These are phyloP conservation scores for Gymnopilus junonius DNA, from an alignment of 768 basidiomycete species.

Conservation along the genomic window DNA sequence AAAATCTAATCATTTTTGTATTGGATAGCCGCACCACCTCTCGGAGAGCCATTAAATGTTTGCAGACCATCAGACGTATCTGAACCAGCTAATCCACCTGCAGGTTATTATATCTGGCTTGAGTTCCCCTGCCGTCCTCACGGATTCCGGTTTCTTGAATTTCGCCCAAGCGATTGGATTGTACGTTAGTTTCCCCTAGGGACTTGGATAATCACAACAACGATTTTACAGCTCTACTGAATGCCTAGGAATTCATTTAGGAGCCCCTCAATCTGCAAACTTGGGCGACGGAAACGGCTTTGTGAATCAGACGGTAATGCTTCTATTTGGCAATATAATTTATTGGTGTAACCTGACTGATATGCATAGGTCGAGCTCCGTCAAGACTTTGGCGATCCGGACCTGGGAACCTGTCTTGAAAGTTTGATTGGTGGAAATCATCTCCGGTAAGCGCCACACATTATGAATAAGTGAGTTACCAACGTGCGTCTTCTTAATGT, in stretches of 20 bases:
- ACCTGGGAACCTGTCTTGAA: slow-evolving; percentile 74
- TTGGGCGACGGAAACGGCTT: slow-evolving; percentile 80
- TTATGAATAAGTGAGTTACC: neutral
- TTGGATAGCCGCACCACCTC: slow-evolving; percentile 33
- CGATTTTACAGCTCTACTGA: slow-evolving; percentile 49
- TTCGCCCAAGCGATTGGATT: slow-evolving; percentile 67
- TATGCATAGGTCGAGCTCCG: slow-evolving; percentile 61
- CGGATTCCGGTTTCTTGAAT: slow-evolving; percentile 57
- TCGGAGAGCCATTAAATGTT: slow-evolving; percentile 58
- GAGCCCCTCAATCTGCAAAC: slow-evolving; percentile 69
- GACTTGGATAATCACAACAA: neutral
- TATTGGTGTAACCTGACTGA: neutral
- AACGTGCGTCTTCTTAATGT: slow-evolving; percentile 8
- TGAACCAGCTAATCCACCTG: slow-evolving; percentile 30
- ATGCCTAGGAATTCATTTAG: slow-evolving; percentile 75
- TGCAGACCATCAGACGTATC: slow-evolving; percentile 38
- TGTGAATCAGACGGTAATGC: slow-evolving; percentile 51
- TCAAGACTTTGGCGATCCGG: slow-evolving; percentile 72
- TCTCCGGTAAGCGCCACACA: slow-evolving; percentile 55
- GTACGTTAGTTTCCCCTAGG: slow-evolving; percentile 44
- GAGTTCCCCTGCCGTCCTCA: slow-evolving; percentile 62
- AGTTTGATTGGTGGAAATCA: slow-evolving; percentile 82
- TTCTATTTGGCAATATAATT: neutral
- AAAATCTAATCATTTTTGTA: neutral
- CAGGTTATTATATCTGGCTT: slow-evolving; percentile 68